Base-by-base conservation (phyloP, 106 monocot species). In the Alisma plantagoaquatica region DNA sequence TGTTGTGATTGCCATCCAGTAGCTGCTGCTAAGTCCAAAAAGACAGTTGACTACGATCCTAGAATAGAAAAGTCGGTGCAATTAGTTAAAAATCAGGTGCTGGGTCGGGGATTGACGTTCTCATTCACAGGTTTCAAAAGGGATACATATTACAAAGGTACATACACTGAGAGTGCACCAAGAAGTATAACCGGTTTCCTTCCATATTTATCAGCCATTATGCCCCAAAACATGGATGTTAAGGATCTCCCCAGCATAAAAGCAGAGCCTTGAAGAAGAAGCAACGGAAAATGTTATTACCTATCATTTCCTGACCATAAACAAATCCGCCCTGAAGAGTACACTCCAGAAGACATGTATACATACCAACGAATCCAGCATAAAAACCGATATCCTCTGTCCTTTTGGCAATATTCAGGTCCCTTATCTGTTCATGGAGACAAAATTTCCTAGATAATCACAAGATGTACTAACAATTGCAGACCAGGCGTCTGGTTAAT, bases 301-400 rank as follows among this genome's bases (percentile, higher is more conserved):
- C n/a, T n/a, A n/a, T n/a, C n/a, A n/a, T n/a, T n/a, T n/a, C n/a
- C n/a, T n/a, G n/a, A n/a, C n/a, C n/a, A n/a, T n/a, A n/a, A n/a
- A n/a, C n/a, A n/a, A n/a, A n/a, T n/a, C n/a, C n/a, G n/a, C n/a
- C n/a, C n/a, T n/a, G n/a, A n/a, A n/a, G n/a, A n/a, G n/a, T n/a
- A n/a, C n/a, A n/a, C n/a, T n/a, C n/a, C n/a, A n/a, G n/a, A n/a
- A n/a, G n/a, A n/a, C n/a, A n/a, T n/a, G n/a, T n/a, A n/a, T 14
- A 25, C 70, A 46, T 27, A 76, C 70, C 76, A 7, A 76, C 76
- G 61, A 70, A 76, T 30, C 76, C 76, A 20, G 76, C 76, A 56
- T 70, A 76, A 42, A 31, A 76, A 47, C 76, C 76, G 33, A 76
- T 70, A 41, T 76, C 70, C 49, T 76, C 65, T 31, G 35, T 65